Evolutionary conservation across 2,329 filamentous ascomycete species (phyloP), one percentile per base, ranked within the genome.

Genomic region (Xylogone sp.): DNA sequence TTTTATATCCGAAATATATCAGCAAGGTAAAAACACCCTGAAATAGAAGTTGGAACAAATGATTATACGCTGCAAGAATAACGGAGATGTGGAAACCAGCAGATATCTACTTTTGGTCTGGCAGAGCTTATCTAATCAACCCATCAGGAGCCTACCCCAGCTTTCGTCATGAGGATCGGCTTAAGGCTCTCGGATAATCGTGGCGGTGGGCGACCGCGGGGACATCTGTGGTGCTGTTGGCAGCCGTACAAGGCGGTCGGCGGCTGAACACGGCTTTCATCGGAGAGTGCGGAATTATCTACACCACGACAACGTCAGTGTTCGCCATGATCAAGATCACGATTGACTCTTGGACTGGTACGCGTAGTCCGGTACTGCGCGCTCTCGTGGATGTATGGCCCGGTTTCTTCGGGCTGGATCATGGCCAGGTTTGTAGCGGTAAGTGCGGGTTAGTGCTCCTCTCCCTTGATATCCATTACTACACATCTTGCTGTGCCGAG

Each of bases 181-280:
- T 27, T 27, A 27, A 27, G 24, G 24, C 10, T 27, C n/a, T n/a
- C n/a, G n/a, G n/a, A n/a, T n/a, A n/a, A n/a, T n/a, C n/a, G n/a
- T 27, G 24, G 5, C 24, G 24, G 24, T 27, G 24, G 24, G 24
- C 24, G 24, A 10, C 24, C 24, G 24, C 24, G 24, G 24, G 24
- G 34, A 31, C 13, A 13, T 7, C 27, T 13, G 27, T 31, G 27
- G 8, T 31, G 27, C 27, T 31, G 27, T 13, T 7, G 27, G 27
- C 27, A 13, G 27, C 16, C 27, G n/a, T n/a, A n/a, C n/a, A n/a
- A n/a, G n/a, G n/a, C 27, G 48, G 34, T 48, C 39, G 21, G 42
- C 47, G 47, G 34, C 42, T 49, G 19, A 10, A 9, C 13, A 18
- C 44, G 44, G 43, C 43, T 46, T 19, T 27, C 42, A 20, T 50